Percentiles rank a stretch among this genome's conserved stretches.
Conservation (phyloP, 2,329 filamentous ascomycete genomes). For the Fusarium gaditjirri region DNA sequence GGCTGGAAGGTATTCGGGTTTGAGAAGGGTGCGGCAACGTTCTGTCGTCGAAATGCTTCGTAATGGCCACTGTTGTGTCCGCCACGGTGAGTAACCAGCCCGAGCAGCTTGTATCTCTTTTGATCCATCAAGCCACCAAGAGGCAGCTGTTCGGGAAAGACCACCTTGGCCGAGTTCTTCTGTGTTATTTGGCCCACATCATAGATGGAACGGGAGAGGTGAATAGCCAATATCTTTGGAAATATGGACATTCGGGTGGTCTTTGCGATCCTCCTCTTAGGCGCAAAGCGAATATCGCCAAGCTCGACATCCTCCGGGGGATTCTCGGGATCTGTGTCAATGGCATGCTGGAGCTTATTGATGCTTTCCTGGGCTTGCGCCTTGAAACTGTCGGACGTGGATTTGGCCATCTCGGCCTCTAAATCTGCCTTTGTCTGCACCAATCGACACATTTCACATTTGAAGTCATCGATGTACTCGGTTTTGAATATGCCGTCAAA, state of each 20-base stretch:
- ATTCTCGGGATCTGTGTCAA: constrained; percentile 84
- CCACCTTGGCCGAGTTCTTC: constrained; percentile 94
- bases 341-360: constrained; percentile 71
- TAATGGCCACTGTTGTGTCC: constrained; percentile 97
- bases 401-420: constrained; percentile 66
- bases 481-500: constrained; percentile 95
- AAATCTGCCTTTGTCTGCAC: constrained; percentile 77
- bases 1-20: constrained; percentile 83
- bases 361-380: constrained; percentile 67
- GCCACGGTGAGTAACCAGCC: constrained; percentile 92
- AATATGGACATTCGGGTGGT: constrained; percentile 89
- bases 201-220: constrained; percentile 93
- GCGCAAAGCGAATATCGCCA: constrained; percentile 78
- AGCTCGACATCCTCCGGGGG: constrained; percentile 77
- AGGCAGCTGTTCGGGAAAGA: constrained; percentile 87
- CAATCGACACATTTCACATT: constrained; percentile 92
- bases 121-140: constrained; percentile 82
- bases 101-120: constrained; percentile 84
- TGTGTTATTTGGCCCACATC: constrained; percentile 79
- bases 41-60: constrained; percentile 92
- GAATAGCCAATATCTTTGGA: constrained; percentile 89
- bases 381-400: constrained; percentile 63
- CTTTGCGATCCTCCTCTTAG: constrained; percentile 85
- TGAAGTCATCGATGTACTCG: constrained; percentile 96
- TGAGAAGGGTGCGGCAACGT: constrained; percentile 80